These are phyloP conservation scores for Aquilaria sinensis DNA, from an alignment of 345 rosid genomes.

Conservation along the genomic window DNA sequence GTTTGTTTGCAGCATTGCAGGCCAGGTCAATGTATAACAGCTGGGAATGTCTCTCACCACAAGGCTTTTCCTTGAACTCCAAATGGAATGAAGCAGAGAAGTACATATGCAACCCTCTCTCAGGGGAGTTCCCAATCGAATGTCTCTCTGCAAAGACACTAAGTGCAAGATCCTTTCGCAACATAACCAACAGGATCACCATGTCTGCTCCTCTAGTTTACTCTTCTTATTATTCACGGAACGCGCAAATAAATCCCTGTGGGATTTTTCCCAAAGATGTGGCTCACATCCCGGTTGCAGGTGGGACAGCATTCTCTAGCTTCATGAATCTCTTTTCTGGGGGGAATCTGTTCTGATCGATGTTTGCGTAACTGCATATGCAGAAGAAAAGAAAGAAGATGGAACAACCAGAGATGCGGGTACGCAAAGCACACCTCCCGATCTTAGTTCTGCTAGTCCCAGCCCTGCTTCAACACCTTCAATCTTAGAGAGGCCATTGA, in stretches of 20 bases:
- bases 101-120: slow-evolving; percentile 89
- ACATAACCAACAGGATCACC: slow-evolving; percentile 32
- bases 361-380: not conserved
- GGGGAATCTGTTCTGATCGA: not conserved
- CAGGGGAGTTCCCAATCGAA: slow-evolving; percentile 98
- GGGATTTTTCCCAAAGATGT: slow-evolving; percentile 19
- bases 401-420: slow-evolving; percentile 70
- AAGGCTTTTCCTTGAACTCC: slow-evolving; percentile 78
- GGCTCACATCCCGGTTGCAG: slow-evolving; percentile 28
- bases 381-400: slow-evolving; percentile 45
- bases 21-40: slow-evolving; percentile 47
- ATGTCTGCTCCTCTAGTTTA: slow-evolving; percentile 85
- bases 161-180: slow-evolving; percentile 66
- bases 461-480: slow-evolving; percentile 86
- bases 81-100: slow-evolving; percentile 99
- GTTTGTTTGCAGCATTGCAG: slow-evolving; percentile 60
- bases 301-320: slow-evolving; percentile 9
- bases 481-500: slow-evolving; percentile 41
- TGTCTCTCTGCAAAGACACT: slow-evolving; percentile 86
- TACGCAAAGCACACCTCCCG: slow-evolving; percentile 67
- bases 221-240: slow-evolving; percentile 23
- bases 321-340: not conserved
- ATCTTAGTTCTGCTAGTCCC: slow-evolving; percentile 44
- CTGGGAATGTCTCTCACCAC: slow-evolving; percentile 59
- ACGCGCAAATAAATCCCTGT: slow-evolving; percentile 29